Base-by-base conservation (phyloP, 1,284 basidiomycete species). In the Cystobasidium slooffiae region DNA sequence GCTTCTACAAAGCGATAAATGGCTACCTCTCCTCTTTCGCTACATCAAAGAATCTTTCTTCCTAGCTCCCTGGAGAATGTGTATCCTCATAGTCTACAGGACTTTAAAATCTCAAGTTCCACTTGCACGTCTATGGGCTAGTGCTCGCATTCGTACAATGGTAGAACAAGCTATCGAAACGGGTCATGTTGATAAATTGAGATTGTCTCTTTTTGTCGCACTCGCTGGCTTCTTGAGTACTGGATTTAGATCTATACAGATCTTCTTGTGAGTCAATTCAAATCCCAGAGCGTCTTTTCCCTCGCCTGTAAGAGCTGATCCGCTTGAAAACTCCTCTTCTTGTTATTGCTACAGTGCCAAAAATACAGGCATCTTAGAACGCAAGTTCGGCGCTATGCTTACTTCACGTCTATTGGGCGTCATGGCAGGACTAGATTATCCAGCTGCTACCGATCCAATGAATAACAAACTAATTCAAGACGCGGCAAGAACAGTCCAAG, bases 251-350 rank as follows among this genome's bases (percentile, higher is more conserved):
- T 10, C 39, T 1, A 22, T 73, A 22, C 51, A 66, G 41, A 12
- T 73, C 1, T 73, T 65, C 52, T 73, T 66, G 59, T 72, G 49
- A 53, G 69, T n/a, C n/a, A n/a, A n/a, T n/a, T n/a, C n/a, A n/a
- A n/a, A n/a, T n/a, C n/a, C n/a, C n/a, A n/a, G n/a, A n/a, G 41
- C 43, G 8, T 37, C 7, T 20, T 53, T 20, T 12, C 9, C 8
- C 31, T n/a, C 7, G 10, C n/a, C 14, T 49, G 8, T 16, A 64
- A 37, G 9, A 12, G 3, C 20, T 39, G 65, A 12, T 18, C n/a
- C 18, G 65, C 66, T 68, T 18, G 58, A 24, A 14, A 39, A 14
- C 5, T 18, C 22, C 5, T 56, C 14, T 20, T 3, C 12, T 37
- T 20, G 8, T 22, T 3, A 10, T 4, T 24, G 18, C 9, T 10